Evolutionary conservation across 768 basidiomycete species (phyloP).

Genomic region (Candolleomyces eurysporus): DNA sequence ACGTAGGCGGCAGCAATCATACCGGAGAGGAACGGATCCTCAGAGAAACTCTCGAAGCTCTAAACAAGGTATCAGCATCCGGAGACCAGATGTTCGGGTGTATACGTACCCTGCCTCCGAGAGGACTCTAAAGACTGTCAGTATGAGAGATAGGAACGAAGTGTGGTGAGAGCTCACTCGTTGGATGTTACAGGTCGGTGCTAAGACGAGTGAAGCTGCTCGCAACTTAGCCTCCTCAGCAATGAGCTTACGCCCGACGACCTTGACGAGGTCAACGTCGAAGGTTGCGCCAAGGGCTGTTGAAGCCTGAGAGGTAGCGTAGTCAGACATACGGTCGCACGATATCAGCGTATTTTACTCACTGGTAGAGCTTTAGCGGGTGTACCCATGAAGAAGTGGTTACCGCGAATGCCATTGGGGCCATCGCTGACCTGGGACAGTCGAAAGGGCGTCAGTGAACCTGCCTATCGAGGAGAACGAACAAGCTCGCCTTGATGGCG

Average conservation of each 20-base stretch:
- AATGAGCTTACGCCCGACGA: constrained; percentile 61
- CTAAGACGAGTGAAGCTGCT: constrained; percentile 67
- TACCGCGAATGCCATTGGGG: constrained; percentile 72
- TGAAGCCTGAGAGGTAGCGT: constrained; percentile 39
- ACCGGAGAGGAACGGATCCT: constrained; percentile 75
- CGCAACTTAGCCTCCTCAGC: constrained; percentile 71
- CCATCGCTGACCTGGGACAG: constrained; percentile 66
- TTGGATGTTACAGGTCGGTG: constrained; percentile 84
- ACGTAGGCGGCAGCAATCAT: constrained; percentile 69
- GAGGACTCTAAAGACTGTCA: constrained; percentile 43
- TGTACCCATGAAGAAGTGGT: constrained; percentile 78
- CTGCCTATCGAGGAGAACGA: not conserved
- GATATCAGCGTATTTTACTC: constrained; percentile 15
- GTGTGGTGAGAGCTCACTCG: constrained; percentile 38
- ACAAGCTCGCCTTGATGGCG: constrained; percentile 54
- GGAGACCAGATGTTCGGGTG: not conserved
- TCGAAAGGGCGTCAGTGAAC: not conserved
- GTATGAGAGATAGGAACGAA: not conserved
- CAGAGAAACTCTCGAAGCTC: constrained; percentile 79
- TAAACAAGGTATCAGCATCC: constrained; percentile 16
- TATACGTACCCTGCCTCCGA: constrained; percentile 59
- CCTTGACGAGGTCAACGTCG: constrained; percentile 61
- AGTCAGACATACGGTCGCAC: not conserved
- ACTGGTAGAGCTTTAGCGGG: constrained; percentile 78
- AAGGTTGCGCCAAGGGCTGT: constrained; percentile 78